phyloP scores from a whole-genome alignment of 2,329 filamentous ascomycete genomes.

The Ilyonectria destructans region DNA sequence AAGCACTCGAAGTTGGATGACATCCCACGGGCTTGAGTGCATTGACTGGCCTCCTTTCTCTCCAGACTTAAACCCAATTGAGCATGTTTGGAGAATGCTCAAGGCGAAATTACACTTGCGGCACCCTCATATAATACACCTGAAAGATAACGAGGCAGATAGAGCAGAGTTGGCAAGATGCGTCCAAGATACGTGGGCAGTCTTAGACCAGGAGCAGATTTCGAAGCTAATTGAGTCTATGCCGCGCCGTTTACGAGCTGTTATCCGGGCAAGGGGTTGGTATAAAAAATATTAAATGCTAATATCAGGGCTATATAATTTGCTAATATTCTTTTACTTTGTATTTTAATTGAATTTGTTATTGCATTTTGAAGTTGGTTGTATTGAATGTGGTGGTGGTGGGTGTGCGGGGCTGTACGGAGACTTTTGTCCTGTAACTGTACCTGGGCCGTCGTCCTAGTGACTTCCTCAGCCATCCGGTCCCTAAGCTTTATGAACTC shows the following conservation, averaged over 20 bases:
- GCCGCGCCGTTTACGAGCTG: neutral
- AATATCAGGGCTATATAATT: slow-evolving; percentile 5
- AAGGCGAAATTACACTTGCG: slow-evolving; percentile 5
- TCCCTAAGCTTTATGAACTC: too few relatives aligned
- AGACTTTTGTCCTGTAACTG: too few relatives aligned
- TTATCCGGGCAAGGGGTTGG: slow-evolving; percentile 7
- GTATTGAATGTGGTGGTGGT: too few relatives aligned
- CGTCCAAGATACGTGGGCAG: slow-evolving; percentile 9
- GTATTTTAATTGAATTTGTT: neutral
- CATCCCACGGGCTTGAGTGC: neutral
- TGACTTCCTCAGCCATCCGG: too few relatives aligned
- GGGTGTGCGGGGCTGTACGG: too few relatives aligned
- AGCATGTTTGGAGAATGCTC: slow-evolving; percentile 7
- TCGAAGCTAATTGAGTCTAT: slow-evolving; percentile 10
- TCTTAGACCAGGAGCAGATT: slow-evolving; percentile 2
- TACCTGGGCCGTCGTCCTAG: too few relatives aligned
- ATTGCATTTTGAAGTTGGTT: neutral
- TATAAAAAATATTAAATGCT: slow-evolving; percentile 27
- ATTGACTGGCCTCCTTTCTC: slow-evolving; percentile 8
- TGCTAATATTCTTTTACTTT: slow-evolving; percentile 2
- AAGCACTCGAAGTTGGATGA: neutral
- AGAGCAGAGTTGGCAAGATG: slow-evolving; percentile 1
- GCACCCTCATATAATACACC: neutral
- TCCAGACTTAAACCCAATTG: slow-evolving; percentile 16
- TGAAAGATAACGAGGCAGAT: slow-evolving; percentile 14